Evolutionary conservation across 2,329 filamentous ascomycete species (phyloP).

Genomic region (Neofusicoccum ribis): DNA sequence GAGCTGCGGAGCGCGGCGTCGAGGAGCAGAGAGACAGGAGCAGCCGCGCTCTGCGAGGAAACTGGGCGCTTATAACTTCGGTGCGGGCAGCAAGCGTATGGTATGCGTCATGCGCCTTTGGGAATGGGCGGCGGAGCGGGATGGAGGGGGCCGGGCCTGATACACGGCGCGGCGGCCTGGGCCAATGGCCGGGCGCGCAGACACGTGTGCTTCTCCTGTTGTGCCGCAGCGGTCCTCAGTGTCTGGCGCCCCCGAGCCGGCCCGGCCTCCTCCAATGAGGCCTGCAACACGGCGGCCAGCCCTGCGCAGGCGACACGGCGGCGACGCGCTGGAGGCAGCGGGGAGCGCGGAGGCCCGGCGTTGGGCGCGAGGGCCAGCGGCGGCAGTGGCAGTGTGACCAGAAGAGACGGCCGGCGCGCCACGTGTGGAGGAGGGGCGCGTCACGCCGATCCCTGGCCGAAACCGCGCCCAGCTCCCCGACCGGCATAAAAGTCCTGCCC

Average conservation of each 20-base stretch:
- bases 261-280: neutral
- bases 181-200: constrained; percentile 5
- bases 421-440: neutral
- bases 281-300: neutral
- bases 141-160: neutral
- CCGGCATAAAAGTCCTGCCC: neutral
- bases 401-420: neutral
- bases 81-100: neutral
- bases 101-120: constrained; percentile 10
- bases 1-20: neutral
- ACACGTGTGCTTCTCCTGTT: constrained; percentile 3
- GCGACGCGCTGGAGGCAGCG: neutral
- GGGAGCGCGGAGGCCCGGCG: neutral
- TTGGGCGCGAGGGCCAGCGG: neutral
- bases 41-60: neutral
- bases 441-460: neutral
- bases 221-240: too few species aligned
- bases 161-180: neutral
- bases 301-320: neutral
- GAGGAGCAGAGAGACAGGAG: neutral
- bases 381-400: neutral
- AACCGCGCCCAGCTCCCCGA: neutral
- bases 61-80: constrained; percentile 11
- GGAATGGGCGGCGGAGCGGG: neutral
- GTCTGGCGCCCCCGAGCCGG: neutral